phyloP scores from a whole-genome alignment of 2,329 filamentous ascomycete species.

The Ophiostoma tasmaniense region DNA sequence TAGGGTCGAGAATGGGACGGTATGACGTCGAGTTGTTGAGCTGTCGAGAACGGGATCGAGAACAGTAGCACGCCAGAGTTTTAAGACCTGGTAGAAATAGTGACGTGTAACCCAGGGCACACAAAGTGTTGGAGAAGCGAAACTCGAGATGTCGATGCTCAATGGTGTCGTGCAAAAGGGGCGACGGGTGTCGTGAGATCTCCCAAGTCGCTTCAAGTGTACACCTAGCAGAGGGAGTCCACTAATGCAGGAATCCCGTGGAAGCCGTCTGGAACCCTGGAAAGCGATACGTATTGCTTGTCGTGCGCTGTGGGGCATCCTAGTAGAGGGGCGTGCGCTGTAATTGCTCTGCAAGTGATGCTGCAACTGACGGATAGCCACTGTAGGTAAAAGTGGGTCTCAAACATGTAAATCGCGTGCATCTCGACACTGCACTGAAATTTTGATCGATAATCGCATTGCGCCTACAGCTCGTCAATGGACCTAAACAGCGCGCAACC shows the following conservation, averaged over 20 bases:
- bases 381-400: constrained; percentile 2
- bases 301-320: neutral
- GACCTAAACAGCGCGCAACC: neutral
- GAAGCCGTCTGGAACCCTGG: neutral
- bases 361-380: neutral
- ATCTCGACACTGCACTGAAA: neutral
- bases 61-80: neutral
- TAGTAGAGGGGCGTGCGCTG: neutral
- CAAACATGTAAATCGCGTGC: neutral
- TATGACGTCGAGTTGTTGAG: constrained; percentile 12
- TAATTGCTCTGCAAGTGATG: neutral
- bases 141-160: neutral
- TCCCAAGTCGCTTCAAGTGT: neutral
- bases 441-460: neutral
- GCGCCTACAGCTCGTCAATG: constrained; percentile 1
- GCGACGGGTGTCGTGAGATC: neutral
- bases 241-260: neutral
- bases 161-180: neutral
- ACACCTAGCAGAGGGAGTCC: neutral
- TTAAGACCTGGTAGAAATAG: neutral
- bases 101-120: neutral
- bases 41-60: constrained; percentile 11
- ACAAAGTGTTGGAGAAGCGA: neutral
- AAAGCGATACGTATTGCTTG: neutral
- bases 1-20: neutral